phyloP scores from a whole-genome alignment of 345 rosid genomes.

The Lumnitzera littorea region DNA sequence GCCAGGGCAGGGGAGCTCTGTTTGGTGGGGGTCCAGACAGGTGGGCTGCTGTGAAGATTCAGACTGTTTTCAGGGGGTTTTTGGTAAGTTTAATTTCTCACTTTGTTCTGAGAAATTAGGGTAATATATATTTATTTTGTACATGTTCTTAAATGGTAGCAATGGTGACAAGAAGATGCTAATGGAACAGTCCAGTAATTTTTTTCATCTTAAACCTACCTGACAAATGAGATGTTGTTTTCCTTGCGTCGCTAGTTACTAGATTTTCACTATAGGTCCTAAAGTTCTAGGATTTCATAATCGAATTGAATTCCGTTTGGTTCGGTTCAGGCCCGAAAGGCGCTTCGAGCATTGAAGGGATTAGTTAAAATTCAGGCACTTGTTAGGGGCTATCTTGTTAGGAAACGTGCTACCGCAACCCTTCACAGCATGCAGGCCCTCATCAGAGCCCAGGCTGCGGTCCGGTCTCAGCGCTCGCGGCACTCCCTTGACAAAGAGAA shows the following conservation, averaged over 20 bases:
- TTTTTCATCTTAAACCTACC: too few relatives aligned
- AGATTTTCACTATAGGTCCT: not conserved
- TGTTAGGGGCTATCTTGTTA: slow-evolving; percentile 68
- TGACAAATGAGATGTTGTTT: not conserved
- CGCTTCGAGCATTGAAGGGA: slow-evolving; percentile 70
- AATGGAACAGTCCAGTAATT: too few relatives aligned
- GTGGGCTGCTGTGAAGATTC: slow-evolving; percentile 54
- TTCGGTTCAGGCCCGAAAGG: slow-evolving; percentile 56
- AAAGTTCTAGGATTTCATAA: not conserved
- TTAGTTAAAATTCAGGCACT: slow-evolving; percentile 78
- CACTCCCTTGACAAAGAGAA: slow-evolving; percentile 37
- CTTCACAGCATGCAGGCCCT: slow-evolving; percentile 63
- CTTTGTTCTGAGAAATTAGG: not conserved
- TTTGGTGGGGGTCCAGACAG: slow-evolving; percentile 28
- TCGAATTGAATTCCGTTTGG: not conserved
- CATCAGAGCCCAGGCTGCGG: slow-evolving; percentile 52
- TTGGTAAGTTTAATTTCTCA: slow-evolving; percentile 33
- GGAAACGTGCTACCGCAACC: slow-evolving; percentile 59
- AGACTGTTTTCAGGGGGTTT: slow-evolving; percentile 54
- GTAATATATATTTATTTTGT: too few relatives aligned
- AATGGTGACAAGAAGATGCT: too few relatives aligned
- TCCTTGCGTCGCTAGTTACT: not conserved
- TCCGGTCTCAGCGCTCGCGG: slow-evolving; percentile 35
- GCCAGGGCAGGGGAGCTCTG: slow-evolving; percentile 34
- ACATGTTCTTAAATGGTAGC: too few relatives aligned